Base-by-base conservation (phyloP, 2,329 filamentous ascomycete species). In the Colletotrichum spinosum region DNA sequence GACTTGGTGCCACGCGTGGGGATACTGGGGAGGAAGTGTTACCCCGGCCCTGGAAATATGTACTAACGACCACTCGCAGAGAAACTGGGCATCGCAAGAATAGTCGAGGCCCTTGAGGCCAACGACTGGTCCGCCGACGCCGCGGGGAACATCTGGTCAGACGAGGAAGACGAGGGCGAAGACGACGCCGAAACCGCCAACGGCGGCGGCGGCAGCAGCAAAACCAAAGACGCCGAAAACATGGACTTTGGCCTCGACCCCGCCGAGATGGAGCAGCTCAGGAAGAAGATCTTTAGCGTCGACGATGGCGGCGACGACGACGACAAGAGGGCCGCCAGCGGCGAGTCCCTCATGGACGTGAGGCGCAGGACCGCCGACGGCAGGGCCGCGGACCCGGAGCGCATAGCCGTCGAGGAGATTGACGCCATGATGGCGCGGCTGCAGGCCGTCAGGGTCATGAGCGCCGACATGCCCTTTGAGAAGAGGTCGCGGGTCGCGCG, bases 381-480 rank as follows among this genome's bases (percentile, higher is more conserved):
- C 17, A 61, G 65, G 42, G 67, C 57, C 2, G 69, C 68, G 2
- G 69, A 79, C 15, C 77, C 81, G 4, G 58, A 82, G 2, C 77
- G 76, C 13, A 81, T 83, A 0, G 84, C 88, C 39, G 81, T 91
- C 13, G 81, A 84, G 70, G 86, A 87, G 73, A 73, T 91, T 37
- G 87, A 90, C 70, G 77, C 78, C 55, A 86, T 91, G 84, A 90
- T 91, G 86, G 77, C 81, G 54, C 89, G 86, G 74, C 77, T 92
- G 66, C 86, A 88, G 75, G 87, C 87, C 2, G 86, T 86, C 8
- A 78, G 82, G 72, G 88, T 90, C 58, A 82, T 87, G 68, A 87
- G 83, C 37, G 83, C 85, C 11, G 86, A 85, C 8, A 72, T 91
- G 74, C 81, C 86, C 1, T 85, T 88, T 71, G 84, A 86, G 34